These are phyloP conservation scores for Bipolaris bicolor DNA, from an alignment of 2,329 filamentous ascomycete genomes.

Conservation along the genomic window DNA sequence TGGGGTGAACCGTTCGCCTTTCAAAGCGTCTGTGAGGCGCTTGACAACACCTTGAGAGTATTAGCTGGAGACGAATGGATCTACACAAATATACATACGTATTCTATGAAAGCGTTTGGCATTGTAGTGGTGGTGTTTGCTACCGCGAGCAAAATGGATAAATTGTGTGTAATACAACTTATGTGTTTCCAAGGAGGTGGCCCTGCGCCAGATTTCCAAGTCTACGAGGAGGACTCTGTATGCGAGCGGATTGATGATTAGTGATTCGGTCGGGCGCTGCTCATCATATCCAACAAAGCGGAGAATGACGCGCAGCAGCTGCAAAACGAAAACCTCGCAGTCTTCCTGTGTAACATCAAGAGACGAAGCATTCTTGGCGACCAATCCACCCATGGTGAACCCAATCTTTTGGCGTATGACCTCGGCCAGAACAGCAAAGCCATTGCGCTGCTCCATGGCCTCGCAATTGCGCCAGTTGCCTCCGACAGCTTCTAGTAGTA, in stretches of 20 bases:
- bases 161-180: slow-evolving; percentile 94
- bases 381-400: slow-evolving; percentile 52
- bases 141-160: slow-evolving; percentile 82
- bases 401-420: slow-evolving; percentile 84
- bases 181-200: slow-evolving; percentile 74
- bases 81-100: slow-evolving; percentile 65
- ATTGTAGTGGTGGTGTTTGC: slow-evolving; percentile 93
- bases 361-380: slow-evolving; percentile 55
- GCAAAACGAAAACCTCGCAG: slow-evolving; percentile 58
- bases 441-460: slow-evolving; percentile 95
- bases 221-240: slow-evolving; percentile 93
- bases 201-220: slow-evolving; percentile 86
- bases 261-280: slow-evolving; percentile 78
- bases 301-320: slow-evolving; percentile 77
- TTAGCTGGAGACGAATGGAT: slow-evolving; percentile 24
- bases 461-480: slow-evolving; percentile 98
- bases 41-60: slow-evolving; percentile 76
- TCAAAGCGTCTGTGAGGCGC: slow-evolving; percentile 85
- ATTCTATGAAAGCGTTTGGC: slow-evolving; percentile 84
- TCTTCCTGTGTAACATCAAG: slow-evolving; percentile 48
- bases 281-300: slow-evolving; percentile 89
- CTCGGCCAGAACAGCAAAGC: slow-evolving; percentile 85
- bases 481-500: slow-evolving; percentile 83
- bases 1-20: slow-evolving; percentile 76
- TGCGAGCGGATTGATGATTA: slow-evolving; percentile 93